Percentiles rank a stretch among this genome's conserved stretches.
phyloP scores from a whole-genome alignment of 805 yeast genomes.

The Candida lessepsii region DNA sequence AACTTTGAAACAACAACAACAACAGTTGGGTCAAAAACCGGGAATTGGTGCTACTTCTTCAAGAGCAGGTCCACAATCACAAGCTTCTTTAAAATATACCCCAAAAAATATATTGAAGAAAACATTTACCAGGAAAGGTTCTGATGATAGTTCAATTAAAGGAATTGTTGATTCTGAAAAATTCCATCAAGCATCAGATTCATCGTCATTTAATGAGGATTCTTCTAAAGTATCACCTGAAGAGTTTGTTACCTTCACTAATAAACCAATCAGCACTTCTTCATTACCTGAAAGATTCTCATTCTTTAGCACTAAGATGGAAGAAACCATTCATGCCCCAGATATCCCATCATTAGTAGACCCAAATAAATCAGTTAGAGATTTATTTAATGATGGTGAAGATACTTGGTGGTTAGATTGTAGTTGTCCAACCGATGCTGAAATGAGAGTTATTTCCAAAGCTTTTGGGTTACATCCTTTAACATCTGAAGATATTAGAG shows the following conservation, averaged over 20 bases:
- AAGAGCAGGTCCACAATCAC: conserved; percentile 10
- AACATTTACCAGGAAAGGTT: conserved; percentile 6
- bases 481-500: conserved; percentile 94
- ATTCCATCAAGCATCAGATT: conserved; percentile 10
- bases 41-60: conserved; percentile 10
- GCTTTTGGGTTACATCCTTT: conserved; percentile 97
- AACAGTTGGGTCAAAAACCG: conserved; percentile 20
- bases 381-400: conserved; percentile 67
- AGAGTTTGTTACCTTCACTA: conserved; percentile 14
- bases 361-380: conserved; percentile 63
- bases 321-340: conserved; percentile 86
- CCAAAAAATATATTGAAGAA: conserved; percentile 42
- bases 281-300: conserved; percentile 74
- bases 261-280: conserved; percentile 1
- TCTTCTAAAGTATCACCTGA: conserved; percentile 4
- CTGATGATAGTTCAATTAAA: conserved; percentile 1
- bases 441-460: conserved; percentile 87
- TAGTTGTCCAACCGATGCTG: conserved; percentile 88
- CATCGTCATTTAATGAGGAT: conserved; percentile 13
- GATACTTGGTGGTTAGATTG: conserved; percentile 98
- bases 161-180: conserved; percentile 8
- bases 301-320: conserved; percentile 76
- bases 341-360: conserved; percentile 75
- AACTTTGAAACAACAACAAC: conserved; percentile 24
- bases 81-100: conserved; percentile 61